Base-by-base conservation (phyloP, 192 early-diverging fungal genomes). In the Backusella tuberculispora region DNA sequence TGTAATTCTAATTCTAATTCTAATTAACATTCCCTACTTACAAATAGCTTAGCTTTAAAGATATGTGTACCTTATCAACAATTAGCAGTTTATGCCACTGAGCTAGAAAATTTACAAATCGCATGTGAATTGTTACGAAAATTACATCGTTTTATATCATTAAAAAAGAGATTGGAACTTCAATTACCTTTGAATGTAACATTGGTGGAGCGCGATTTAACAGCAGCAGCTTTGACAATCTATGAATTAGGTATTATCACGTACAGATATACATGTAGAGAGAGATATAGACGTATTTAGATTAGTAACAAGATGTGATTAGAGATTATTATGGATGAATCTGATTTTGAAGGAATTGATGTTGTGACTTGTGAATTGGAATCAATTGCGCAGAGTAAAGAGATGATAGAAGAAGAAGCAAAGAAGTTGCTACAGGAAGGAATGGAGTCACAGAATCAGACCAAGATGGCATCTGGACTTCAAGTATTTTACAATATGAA, bases 291-390 rank as follows among this genome's bases (percentile, higher is more conserved):
- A 72, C 63, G 5, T 26, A 48, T 71, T 60, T 12, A 60, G 26
- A 3, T 13, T 12, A 60, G 19, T 19, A 53, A 60, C 42, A 43
- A 9, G 29, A 34, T 34, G 29, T 34, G 29, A 47, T 34, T 79
- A 85, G 92, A 89, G 19, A 63, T 64, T 0, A 81, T 93, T 45
- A 66, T 90, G 38, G 73, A 84, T 37, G 90, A 91, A 45, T 77
- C 80, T 1, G 88, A 91, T 78, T 80, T 94, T 68, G 80, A 83
- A 17, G 92, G 90, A 9, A 90, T 94, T 73, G 83, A 89, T 63
- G 79, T 90, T 21, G 86, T 93, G 3, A 88, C 90, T 63, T 74
- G 72, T 5, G 87, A 93, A 66, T 45, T 88, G 17, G 66, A 66
- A 9, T 78, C 82, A 24, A 82, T 94, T 38, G 68, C 79, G 64